Conservation (phyloP, 805 yeast genomes). For the Debaryomyces castellii region DNA sequence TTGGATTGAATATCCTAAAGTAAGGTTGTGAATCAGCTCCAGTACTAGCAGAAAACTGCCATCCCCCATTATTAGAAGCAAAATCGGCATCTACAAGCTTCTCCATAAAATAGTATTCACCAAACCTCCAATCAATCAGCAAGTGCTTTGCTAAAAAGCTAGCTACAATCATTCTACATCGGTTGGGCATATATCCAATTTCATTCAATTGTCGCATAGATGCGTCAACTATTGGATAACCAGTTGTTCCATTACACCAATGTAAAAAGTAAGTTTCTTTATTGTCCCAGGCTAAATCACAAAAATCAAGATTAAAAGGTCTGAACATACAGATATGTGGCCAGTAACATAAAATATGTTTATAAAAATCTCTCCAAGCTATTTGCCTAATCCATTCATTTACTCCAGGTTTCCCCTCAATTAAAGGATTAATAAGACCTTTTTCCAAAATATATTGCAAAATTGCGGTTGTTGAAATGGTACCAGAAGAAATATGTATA, state of each 20-base stretch:
- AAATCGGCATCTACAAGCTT: slow-evolving; percentile 53
- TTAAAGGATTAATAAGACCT: slow-evolving; percentile 17
- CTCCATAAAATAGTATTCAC: slow-evolving; percentile 50
- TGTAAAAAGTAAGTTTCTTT: slow-evolving; percentile 39
- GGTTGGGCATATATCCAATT: slow-evolving; percentile 56
- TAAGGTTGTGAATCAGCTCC: slow-evolving; percentile 59
- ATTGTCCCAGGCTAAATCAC: slow-evolving; percentile 44
- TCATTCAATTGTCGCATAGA: slow-evolving; percentile 51
- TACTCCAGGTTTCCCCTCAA: slow-evolving; percentile 31
- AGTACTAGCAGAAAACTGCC: slow-evolving; percentile 55
- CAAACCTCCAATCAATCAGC: slow-evolving; percentile 54
- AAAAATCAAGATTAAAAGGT: slow-evolving; percentile 46
- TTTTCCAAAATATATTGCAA: slow-evolving; percentile 20
- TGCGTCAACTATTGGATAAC: slow-evolving; percentile 58
- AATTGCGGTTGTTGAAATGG: slow-evolving; percentile 42
- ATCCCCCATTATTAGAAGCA: slow-evolving; percentile 56
- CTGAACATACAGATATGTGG: slow-evolving; percentile 51
- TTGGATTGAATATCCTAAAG: slow-evolving; percentile 55
- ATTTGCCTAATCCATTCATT: slow-evolving; percentile 52
- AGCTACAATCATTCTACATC: slow-evolving; percentile 55
- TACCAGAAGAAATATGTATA: slow-evolving; percentile 46
- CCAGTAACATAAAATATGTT: slow-evolving; percentile 47
- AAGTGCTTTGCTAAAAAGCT: slow-evolving; percentile 51
- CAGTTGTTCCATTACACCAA: slow-evolving; percentile 57
- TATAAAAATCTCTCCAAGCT: slow-evolving; percentile 60